Conservation (phyloP, 805 yeast species). For the Metschnikowia hibisci region DNA sequence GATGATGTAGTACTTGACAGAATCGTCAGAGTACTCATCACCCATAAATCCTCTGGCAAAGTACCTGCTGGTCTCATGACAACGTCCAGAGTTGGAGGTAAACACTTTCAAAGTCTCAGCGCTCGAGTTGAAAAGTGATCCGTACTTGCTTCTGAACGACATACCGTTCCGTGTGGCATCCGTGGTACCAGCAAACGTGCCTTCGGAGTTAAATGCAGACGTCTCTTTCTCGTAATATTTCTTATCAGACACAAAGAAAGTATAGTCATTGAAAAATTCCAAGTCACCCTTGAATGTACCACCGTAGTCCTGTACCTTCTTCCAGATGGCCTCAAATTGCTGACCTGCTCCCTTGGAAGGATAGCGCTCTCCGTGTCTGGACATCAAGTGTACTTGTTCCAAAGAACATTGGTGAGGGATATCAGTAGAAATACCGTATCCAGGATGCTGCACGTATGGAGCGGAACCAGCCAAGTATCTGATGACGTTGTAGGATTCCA, state of each 20-base stretch:
- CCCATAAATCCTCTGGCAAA: slow-evolving; percentile 62
- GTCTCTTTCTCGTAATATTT: slow-evolving; percentile 49
- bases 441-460: slow-evolving; percentile 50
- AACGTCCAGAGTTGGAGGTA: slow-evolving; percentile 52
- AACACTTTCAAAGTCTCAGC: slow-evolving; percentile 44
- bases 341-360: slow-evolving; percentile 38
- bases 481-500: slow-evolving; percentile 45
- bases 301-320: slow-evolving; percentile 25
- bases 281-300: slow-evolving; percentile 45
- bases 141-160: slow-evolving; percentile 46
- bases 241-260: slow-evolving; percentile 42
- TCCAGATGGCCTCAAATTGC: slow-evolving; percentile 23
- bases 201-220: slow-evolving; percentile 37
- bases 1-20: slow-evolving; percentile 36
- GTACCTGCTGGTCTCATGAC: slow-evolving; percentile 49
- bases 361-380: slow-evolving; percentile 78
- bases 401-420: slow-evolving; percentile 50
- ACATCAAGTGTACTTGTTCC: slow-evolving; percentile 65
- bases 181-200: slow-evolving; percentile 50
- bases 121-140: slow-evolving; percentile 37
- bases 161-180: slow-evolving; percentile 50
- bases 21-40: slow-evolving; percentile 31
- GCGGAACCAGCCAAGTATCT: slow-evolving; percentile 54
- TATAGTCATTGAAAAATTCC: slow-evolving; percentile 50
- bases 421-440: slow-evolving; percentile 50